Percentiles rank a stretch among this genome's conserved stretches.
phyloP scores from a whole-genome alignment of 2,329 filamentous ascomycete genomes.

The Biscogniauxia marginata region DNA sequence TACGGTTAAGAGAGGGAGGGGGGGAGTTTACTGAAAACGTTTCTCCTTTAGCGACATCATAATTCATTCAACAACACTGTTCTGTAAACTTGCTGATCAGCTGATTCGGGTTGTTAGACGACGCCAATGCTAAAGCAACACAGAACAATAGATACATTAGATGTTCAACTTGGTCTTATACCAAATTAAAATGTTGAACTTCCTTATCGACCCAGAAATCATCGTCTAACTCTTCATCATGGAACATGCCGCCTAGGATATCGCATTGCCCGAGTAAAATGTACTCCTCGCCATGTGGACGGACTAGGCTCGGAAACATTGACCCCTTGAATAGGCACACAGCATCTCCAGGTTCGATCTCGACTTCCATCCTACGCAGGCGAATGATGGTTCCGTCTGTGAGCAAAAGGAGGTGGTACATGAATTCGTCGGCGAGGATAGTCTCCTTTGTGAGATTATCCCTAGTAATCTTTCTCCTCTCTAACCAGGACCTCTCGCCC shows the following conservation, averaged over 20 bases:
- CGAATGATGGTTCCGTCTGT: conserved; percentile 15
- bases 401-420: conserved; percentile 7
- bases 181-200: conserved; percentile 9
- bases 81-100: too few relatives aligned
- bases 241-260: conserved; percentile 10
- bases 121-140: too few relatives aligned
- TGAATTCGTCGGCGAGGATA: conserved; percentile 6
- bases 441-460: conserved; percentile 3
- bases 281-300: conserved; percentile 11
- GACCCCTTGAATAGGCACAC: conserved; percentile 22
- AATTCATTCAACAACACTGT: too few relatives aligned
- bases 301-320: conserved; percentile 2
- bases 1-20: too few relatives aligned
- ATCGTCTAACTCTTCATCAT: conserved; percentile 7
- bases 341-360: conserved; percentile 10
- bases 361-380: not conserved
- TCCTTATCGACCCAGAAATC: conserved; percentile 17
- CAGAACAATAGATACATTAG: not conserved
- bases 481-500: too few relatives aligned
- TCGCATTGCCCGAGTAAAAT: conserved; percentile 11
- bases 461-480: not conserved
- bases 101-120: too few relatives aligned
- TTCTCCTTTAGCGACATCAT: too few relatives aligned
- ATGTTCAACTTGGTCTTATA: conserved; percentile 4
- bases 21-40: too few relatives aligned